Base-by-base conservation (phyloP, 164 flowering plant genomes). In the Chimonanthus praecox region DNA sequence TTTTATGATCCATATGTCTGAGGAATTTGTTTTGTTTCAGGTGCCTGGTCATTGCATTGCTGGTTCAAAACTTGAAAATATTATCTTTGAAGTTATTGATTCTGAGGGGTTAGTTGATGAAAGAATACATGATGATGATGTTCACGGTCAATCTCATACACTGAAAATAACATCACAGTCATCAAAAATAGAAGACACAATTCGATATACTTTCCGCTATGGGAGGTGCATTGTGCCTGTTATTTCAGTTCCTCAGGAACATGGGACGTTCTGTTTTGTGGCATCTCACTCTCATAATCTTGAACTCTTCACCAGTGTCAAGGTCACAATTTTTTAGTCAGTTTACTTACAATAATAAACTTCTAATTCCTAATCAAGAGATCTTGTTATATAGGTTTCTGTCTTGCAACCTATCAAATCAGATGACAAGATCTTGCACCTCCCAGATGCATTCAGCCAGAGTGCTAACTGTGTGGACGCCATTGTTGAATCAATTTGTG, bases 191-290 rank as follows among this genome's bases (percentile, higher is more conserved):
- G 80, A 80, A 61, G 80, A 79, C 64, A 74, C 79, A 7, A 68
- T 77, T 58, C 78, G 69, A 51, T 89, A 84, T 70, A 76, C 77
- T 73, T 91, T 91, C 77, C 63, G 71, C 58, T 77, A 77, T 69
- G 97, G 97, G 20, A 78, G 82, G 61, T 91, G 97, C 76, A 76
- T 33, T 62, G 76, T 91, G 70, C 87, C 88, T 68, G 18, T 75
- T n/a, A 78, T 91, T 80, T 64, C 75, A 43, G 75, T 88, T 49
- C 92, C 94, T 70, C 64, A 21, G 13, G 79, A 50, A 64, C 82
- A 79, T 72, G 90, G 90, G 62, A n/a, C 16, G 16, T 83, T 83
- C 77, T 68, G 68, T 74, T 79, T 89, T 75, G 47, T 65, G 33
- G 91, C 87, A 75, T 73, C 77, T 75, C 92, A 92, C 71, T 87